Conservation (phyloP, 139 green algal genomes). For the Marvania coccoides region DNA sequence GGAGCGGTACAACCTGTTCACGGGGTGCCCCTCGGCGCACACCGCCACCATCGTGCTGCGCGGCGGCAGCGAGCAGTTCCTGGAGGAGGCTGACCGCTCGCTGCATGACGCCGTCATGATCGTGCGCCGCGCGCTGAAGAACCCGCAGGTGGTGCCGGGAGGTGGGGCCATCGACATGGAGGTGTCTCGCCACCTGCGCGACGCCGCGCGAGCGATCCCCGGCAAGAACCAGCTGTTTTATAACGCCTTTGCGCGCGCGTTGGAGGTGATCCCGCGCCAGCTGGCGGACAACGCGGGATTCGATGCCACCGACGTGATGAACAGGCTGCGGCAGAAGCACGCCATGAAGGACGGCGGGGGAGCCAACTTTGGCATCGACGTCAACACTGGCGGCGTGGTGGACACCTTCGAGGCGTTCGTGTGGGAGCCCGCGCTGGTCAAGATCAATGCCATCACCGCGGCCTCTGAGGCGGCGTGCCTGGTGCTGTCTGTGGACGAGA, state of each 20-base stretch:
- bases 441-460: constrained; percentile 88
- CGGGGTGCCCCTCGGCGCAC: constrained; percentile 74
- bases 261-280: constrained; percentile 93
- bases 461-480: constrained; percentile 94
- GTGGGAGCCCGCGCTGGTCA: constrained; percentile 93
- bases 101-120: constrained; percentile 99
- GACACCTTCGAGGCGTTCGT: constrained; percentile 93
- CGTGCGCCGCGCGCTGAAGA: constrained; percentile 81
- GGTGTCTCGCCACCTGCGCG: constrained; percentile 40
- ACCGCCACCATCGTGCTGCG: constrained; percentile 95
- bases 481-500: constrained; percentile 96
- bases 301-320: constrained; percentile 96
- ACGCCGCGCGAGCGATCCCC: constrained; percentile 56
- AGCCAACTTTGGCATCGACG: constrained; percentile 85
- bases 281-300: constrained; percentile 96
- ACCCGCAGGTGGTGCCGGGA: constrained; percentile 77
- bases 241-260: constrained; percentile 81
- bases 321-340: constrained; percentile 96
- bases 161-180: constrained; percentile 96
- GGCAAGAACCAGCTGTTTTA: constrained; percentile 96
- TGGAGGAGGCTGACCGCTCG: constrained; percentile 84
- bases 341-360: constrained; percentile 48
- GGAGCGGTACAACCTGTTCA: constrained; percentile 98
- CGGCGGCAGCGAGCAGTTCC: constrained; percentile 92
- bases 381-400: constrained; percentile 89